Evolutionary conservation across 306 rosid species (phyloP), one percentile per base, ranked within the genome.

Genomic region (Senna siamea): DNA sequence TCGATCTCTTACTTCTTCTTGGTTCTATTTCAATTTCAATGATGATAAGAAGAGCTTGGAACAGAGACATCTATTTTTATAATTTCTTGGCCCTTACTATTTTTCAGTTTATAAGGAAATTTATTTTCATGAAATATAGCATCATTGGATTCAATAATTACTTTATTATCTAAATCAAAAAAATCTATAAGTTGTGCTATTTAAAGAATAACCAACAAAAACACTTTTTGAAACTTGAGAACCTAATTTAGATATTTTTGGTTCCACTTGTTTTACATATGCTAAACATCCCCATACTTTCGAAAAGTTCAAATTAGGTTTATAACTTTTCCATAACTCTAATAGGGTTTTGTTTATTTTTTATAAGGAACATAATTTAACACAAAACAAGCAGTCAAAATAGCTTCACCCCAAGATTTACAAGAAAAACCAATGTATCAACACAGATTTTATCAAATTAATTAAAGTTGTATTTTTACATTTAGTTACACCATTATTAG

Each of bases 141-240:
- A 32, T 61, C 23, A 60, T 5, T 48, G 4, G 26, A 61, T 34
- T 61, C 40, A 51, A n/a, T n/a, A n/a, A n/a, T n/a, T n/a, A n/a
- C n/a, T n/a, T n/a, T n/a, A n/a, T n/a, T n/a, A n/a, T n/a, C n/a
- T n/a, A n/a, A n/a, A n/a, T n/a, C n/a, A n/a, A n/a, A n/a, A n/a
- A n/a, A n/a, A n/a, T n/a, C n/a, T n/a, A n/a, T n/a, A n/a, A n/a
- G n/a, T n/a, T n/a, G n/a, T n/a, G n/a, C n/a, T n/a, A n/a, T n/a
- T n/a, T n/a, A n/a, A n/a, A n/a, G n/a, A n/a, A n/a, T n/a, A n/a
- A n/a, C n/a, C n/a, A n/a, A n/a, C n/a, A n/a, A 61, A 61, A 4
- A 74, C 70, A 74, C 62, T 60, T 32, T 11, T 51, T 17, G 46
- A 73, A 5, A 60, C 50, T 32, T 47, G 22, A 59, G 19, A 10